Evolutionary conservation across 2,329 filamentous ascomycete genomes (phyloP), one percentile per base, ranked within the genome.

Genomic region (Aspergillus ruber): DNA sequence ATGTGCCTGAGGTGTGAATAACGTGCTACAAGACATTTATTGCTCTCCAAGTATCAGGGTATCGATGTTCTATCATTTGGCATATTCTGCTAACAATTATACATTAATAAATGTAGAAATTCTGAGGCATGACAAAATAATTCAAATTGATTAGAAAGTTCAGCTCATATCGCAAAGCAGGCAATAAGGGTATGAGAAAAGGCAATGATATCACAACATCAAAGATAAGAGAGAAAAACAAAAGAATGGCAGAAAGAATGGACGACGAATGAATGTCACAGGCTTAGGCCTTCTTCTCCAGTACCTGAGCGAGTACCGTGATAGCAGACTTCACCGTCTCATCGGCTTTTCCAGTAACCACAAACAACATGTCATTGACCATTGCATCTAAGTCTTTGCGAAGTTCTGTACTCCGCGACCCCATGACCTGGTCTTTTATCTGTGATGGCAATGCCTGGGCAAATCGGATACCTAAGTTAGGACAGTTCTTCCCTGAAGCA

Each of bases 261-360:
- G 20, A 38, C 18, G 12, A 12, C 7, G 23, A 50, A 48, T 17
- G 40, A 44, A 45, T 23, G 43, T 25, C 18, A 44, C 42, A 48
- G 45, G 42, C 35, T 35, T 52, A 56, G 25, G 56, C 53, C 33
- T 65, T 66, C 10, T 55, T 54, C 50, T 70, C 67, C 15, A 70
- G 63, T 8, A 69, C 65, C 48, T 69, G 63, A 5, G 59, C 61
- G n/a, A 70, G 50, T 17, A 69, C 66, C 32, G 63, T 57, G 12
- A 70, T 57, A 13, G 67, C 62, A 2, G 66, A 58, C 54, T 67
- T 69, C n/a, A 70, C 45, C 1, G 56, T 65, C 36, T 60, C 60
- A 25, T 69, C 66, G 2, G 60, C 55, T 39, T 60, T 58, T 8
- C 67, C 66, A n/a, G 60, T 62, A 3, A 70, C 60, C 5, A 63